Evolutionary conservation across 1,284 basidiomycete species (phyloP), one percentile per base, ranked within the genome.

Genomic region (Somion occarium): DNA sequence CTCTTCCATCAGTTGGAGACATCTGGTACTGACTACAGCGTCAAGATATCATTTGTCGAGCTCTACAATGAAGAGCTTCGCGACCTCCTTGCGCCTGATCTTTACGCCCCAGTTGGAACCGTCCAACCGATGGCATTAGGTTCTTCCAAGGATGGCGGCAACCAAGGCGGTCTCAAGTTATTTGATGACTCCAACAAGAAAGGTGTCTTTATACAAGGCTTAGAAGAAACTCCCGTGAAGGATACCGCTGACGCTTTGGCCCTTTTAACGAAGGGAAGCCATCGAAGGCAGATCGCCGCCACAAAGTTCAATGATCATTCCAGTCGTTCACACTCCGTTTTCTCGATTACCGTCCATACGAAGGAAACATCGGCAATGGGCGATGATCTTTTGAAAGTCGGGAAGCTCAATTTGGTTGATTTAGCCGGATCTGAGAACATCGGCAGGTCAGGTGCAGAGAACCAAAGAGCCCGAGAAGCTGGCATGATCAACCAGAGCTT

Each of bases 41-140:
- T 99, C 65, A 94, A 93, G 63, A 84, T 97, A 50, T 96, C 93
- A 0, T 98, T 88, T 66, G 80, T 99, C 50, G 97, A 99, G 66
- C 79, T 99, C n/a, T 99, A 99, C 72, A 99, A 99, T 65, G 97
- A 99, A 71, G 96, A 99, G 66, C 80, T 99, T n/a, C 88, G 95
- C 25, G 95, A 98, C 65, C 79, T 98, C 26, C 82, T 97, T 27
- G 82, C 89, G 2, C 74, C 75, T 56, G 88, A 95, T 20, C 72
- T 91, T 58, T 67, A 83, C 30, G 73, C 84, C 24, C 82, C 88
- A 20, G 67, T 69, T 7, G 81, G 78, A 38, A 75, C 74, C 44
- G 73, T 73, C 11, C 85, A 90, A 56, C 85, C 86, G 0, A 88
- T 90, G 86, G 83, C 83, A 22, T 76, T 82, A 66, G 81, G 75